Conservation (phyloP, 208 protist species). For the Crithidia expoeki region DNA sequence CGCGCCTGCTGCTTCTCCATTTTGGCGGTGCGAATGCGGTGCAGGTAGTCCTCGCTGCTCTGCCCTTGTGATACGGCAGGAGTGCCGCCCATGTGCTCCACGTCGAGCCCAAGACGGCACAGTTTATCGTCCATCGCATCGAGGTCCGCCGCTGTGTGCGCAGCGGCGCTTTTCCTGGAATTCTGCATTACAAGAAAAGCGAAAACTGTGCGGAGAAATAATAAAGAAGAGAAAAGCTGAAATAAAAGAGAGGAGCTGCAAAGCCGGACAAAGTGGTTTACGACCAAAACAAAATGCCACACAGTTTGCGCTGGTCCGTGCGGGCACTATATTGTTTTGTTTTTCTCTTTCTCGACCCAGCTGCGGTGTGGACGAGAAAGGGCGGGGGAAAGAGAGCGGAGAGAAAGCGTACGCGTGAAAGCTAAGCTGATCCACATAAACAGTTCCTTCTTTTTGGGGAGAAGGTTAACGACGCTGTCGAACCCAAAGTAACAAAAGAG, state of each 20-base stretch:
- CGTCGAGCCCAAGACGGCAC: slow-evolving; percentile 58
- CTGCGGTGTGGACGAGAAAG: too few relatives aligned
- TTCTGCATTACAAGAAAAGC: slow-evolving; percentile 13
- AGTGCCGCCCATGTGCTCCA: slow-evolving; percentile 26
- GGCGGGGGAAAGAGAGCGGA: too few relatives aligned
- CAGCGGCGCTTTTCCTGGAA: slow-evolving; percentile 19
- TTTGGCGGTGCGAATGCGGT: slow-evolving; percentile 54
- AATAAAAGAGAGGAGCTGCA: background rate
- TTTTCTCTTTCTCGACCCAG: too few relatives aligned
- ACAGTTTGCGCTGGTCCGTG: too few relatives aligned
- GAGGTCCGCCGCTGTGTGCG: slow-evolving; percentile 51
- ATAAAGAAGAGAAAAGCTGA: slow-evolving; percentile 4
- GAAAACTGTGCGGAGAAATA: background rate
- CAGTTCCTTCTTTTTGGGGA: too few relatives aligned
- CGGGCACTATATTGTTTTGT: too few relatives aligned
- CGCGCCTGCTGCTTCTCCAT: slow-evolving; percentile 52
- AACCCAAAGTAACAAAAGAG: too few relatives aligned
- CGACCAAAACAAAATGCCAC: background rate
- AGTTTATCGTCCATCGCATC: slow-evolving; percentile 84
- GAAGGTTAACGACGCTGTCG: too few relatives aligned
- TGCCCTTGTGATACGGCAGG: background rate
- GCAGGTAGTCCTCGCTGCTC: slow-evolving; percentile 53
- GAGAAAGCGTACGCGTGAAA: too few relatives aligned
- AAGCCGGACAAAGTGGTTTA: background rate
- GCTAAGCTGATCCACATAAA: too few relatives aligned